Percentiles rank a stretch among this genome's conserved stretches.
Conservation (phyloP, 1,139 yeast species). For the Hemisphaericaspora lyxosophila region DNA sequence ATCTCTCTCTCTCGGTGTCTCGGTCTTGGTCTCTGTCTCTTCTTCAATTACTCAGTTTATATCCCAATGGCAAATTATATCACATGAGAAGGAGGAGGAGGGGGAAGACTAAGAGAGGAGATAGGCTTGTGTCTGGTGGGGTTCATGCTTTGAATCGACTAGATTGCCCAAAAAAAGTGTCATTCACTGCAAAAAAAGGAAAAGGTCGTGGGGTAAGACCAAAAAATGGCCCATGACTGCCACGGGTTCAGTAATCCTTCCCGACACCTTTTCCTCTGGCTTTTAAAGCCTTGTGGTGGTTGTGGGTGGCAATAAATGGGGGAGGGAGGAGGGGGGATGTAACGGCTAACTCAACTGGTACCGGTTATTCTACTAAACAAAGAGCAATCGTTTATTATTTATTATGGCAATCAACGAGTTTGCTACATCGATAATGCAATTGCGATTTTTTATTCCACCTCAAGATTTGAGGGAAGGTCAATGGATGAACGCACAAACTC, state of each 20-base stretch:
- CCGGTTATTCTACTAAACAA: background rate
- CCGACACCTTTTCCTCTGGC: background rate
- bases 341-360: too few relatives aligned
- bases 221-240: background rate
- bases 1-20: background rate
- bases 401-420: background rate
- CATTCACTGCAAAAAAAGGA: background rate
- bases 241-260: background rate
- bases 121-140: background rate
- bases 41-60: too few relatives aligned
- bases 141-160: background rate
- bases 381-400: too few relatives aligned
- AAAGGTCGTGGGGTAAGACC: slow-evolving; percentile 1
- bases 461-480: too few relatives aligned
- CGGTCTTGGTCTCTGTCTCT: too few relatives aligned
- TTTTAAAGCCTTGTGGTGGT: background rate
- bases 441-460: too few relatives aligned
- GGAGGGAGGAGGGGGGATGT: too few relatives aligned
- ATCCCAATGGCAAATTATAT: too few relatives aligned
- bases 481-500: too few relatives aligned
- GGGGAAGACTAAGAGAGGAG: background rate
- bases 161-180: background rate
- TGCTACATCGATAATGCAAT: too few relatives aligned
- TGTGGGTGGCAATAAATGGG: too few relatives aligned
- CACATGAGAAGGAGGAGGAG: too few relatives aligned